A percentile compares a stretch with the other conserved stretches of the same genome.
These are phyloP conservation scores for Pestalotiopsis sp. DNA, from an alignment of 2,329 filamentous ascomycete genomes.

Conservation along the genomic window DNA sequence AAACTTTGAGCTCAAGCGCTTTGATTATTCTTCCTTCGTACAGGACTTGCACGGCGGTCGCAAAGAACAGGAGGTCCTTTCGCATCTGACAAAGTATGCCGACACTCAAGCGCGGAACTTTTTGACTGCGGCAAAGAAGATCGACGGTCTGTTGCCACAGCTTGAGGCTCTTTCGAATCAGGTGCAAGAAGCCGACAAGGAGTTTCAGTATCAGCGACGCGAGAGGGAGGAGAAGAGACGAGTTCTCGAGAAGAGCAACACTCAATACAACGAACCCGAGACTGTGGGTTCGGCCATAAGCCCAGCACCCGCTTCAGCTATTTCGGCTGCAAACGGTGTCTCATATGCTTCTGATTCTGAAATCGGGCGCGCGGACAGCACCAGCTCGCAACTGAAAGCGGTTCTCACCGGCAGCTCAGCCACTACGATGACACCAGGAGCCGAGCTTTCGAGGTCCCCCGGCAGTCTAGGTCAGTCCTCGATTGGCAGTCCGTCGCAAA, in stretches of 20 bases:
- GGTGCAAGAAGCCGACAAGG: slow-evolving; percentile 92
- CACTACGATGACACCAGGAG: slow-evolving; percentile 31
- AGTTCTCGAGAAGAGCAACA: slow-evolving; percentile 84
- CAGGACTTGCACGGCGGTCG: slow-evolving; percentile 98
- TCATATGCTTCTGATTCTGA: slow-evolving; percentile 66
- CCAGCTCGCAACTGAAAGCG: slow-evolving; percentile 66
- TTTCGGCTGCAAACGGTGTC: slow-evolving; percentile 45
- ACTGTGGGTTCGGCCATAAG: slow-evolving; percentile 46
- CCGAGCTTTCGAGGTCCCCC: slow-evolving; percentile 59
- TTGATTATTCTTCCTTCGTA: slow-evolving; percentile 99
- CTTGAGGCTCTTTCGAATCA: slow-evolving; percentile 86
- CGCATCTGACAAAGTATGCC: slow-evolving; percentile 91
- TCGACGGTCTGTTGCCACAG: slow-evolving; percentile 85
- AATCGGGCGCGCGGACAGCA: slow-evolving; percentile 73
- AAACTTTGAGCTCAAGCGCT: slow-evolving; percentile 95
- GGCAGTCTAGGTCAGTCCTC: slow-evolving; percentile 51
- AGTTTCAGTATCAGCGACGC: slow-evolving; percentile 93
- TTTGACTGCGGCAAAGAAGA: slow-evolving; percentile 79
- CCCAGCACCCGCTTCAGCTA: slow-evolving; percentile 32
- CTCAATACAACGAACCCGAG: slow-evolving; percentile 72
- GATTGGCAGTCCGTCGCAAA: slow-evolving; percentile 51
- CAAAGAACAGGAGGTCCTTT: slow-evolving; percentile 96
- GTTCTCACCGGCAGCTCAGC: slow-evolving; percentile 48
- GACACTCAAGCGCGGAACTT: slow-evolving; percentile 87
- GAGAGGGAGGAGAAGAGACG: slow-evolving; percentile 94